Evolutionary conservation across 1,139 yeast species (phyloP).

Genomic region (Taphrina communis): DNA sequence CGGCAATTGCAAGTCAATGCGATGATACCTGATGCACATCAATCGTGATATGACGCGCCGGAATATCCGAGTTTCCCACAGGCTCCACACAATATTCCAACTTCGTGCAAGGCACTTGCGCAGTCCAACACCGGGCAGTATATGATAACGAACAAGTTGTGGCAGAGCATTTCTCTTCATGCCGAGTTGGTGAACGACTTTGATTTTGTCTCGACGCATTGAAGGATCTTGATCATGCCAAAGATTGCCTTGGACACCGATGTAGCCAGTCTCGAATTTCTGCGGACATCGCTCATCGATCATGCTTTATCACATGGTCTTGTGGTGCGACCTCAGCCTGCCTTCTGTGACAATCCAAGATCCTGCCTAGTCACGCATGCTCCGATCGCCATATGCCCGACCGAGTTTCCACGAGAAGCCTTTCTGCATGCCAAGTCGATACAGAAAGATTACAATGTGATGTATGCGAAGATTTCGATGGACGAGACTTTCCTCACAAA

Average conservation of each 20-base stretch:
- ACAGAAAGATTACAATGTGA: slow-evolving; percentile 71
- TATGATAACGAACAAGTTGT: too few species aligned
- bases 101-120: background rate
- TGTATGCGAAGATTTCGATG: slow-evolving; percentile 68
- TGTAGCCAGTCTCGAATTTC: background rate
- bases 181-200: too few species aligned
- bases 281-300: slow-evolving; percentile 44
- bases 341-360: slow-evolving; percentile 48
- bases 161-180: too few species aligned
- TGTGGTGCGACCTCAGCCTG: slow-evolving; percentile 43
- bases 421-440: slow-evolving; percentile 71
- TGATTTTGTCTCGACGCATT: too few species aligned
- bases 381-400: slow-evolving; percentile 87
- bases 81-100: slow-evolving; percentile 2
- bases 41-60: background rate
- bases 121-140: too few species aligned
- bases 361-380: slow-evolving; percentile 58
- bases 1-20: too few species aligned
- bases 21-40: too few species aligned
- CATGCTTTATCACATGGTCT: slow-evolving; percentile 47
- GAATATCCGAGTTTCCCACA: background rate
- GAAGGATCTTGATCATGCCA: slow-evolving; percentile 5
- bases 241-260: background rate
- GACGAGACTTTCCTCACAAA: slow-evolving; percentile 68
- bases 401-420: slow-evolving; percentile 75